A percentile compares a stretch with the other conserved stretches of the same genome.
Conservation (phyloP, 441 rosid species). For the Populus tomentosa region DNA sequence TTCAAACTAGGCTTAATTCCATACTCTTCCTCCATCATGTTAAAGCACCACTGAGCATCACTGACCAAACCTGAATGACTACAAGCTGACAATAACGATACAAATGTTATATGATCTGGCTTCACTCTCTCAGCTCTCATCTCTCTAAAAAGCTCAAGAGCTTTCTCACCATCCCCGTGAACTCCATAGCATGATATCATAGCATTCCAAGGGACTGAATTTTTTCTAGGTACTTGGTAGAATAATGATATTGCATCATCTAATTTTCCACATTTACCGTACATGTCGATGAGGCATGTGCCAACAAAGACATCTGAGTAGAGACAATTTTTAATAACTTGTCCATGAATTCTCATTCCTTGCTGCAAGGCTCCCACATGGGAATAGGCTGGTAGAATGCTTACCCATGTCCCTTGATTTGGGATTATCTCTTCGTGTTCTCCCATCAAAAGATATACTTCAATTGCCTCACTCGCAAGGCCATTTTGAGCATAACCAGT, state of each 20-base stretch:
- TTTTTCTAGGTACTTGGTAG: slow-evolving; percentile 38
- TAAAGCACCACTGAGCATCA: slow-evolving; percentile 62
- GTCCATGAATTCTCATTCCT: slow-evolving; percentile 67
- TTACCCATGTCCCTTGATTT: slow-evolving; percentile 74
- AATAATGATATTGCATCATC: slow-evolving; percentile 59
- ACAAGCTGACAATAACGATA: slow-evolving; percentile 69
- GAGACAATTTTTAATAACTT: slow-evolving; percentile 44
- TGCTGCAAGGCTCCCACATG: slow-evolving; percentile 61
- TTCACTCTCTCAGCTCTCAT: slow-evolving; percentile 60
- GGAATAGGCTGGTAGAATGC: slow-evolving; percentile 65
- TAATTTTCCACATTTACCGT: slow-evolving; percentile 75
- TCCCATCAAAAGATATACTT: slow-evolving; percentile 46
- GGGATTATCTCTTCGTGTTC: slow-evolving; percentile 37
- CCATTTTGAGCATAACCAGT: slow-evolving; percentile 74
- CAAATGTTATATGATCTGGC: slow-evolving; percentile 70
- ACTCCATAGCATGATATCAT: slow-evolving; percentile 60
- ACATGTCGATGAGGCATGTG: slow-evolving; percentile 74
- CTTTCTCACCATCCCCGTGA: slow-evolving; percentile 63
- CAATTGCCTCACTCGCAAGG: slow-evolving; percentile 64
- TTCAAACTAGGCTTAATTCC: slow-evolving; percentile 52
- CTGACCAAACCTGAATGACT: slow-evolving; percentile 75
- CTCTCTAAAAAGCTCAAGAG: slow-evolving; percentile 47
- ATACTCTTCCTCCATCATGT: slow-evolving; percentile 48
- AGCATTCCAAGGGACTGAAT: slow-evolving; percentile 75
- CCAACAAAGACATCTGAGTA: slow-evolving; percentile 48